A percentile compares a stretch with the other conserved stretches of the same genome.
Evolutionary conservation across 2,329 filamentous ascomycete genomes (phyloP).

Genomic region (Stemphylium lycopersici): DNA sequence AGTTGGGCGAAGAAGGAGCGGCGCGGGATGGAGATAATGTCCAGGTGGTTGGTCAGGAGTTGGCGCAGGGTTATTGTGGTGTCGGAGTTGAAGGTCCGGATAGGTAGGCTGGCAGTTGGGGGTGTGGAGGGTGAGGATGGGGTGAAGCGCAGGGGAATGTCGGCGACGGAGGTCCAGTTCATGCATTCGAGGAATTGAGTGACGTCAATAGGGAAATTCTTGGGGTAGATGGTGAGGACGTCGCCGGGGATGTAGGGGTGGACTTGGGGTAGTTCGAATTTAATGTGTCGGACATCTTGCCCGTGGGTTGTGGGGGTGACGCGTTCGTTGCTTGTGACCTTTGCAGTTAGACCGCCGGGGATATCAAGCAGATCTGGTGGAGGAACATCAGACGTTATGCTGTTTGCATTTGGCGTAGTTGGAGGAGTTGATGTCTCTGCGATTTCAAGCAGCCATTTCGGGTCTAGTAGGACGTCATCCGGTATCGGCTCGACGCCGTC

Average conservation of each 20-base stretch:
- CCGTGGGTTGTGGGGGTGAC: slow-evolving; percentile 80
- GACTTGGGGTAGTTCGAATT: slow-evolving; percentile 57
- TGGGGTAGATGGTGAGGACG: slow-evolving; percentile 80
- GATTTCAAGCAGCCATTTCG: slow-evolving; percentile 69
- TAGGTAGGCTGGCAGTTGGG: slow-evolving; percentile 48
- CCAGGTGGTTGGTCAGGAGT: slow-evolving; percentile 81
- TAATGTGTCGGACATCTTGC: slow-evolving; percentile 91
- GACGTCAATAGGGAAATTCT: slow-evolving; percentile 85
- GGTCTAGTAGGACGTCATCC: slow-evolving; percentile 73
- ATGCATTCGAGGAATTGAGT: slow-evolving; percentile 77
- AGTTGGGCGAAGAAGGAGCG: slow-evolving; percentile 84
- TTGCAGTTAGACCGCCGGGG: slow-evolving; percentile 62
- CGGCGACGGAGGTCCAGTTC: slow-evolving; percentile 76
- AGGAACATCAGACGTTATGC: slow-evolving; percentile 28
- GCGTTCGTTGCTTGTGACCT: slow-evolving; percentile 69
- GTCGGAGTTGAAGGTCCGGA: slow-evolving; percentile 48
- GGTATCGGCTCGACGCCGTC: slow-evolving; percentile 72
- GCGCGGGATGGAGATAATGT: slow-evolving; percentile 87
- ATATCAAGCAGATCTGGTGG: slow-evolving; percentile 62
- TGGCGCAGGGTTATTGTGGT: slow-evolving; percentile 69
- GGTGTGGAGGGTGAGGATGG: slow-evolving; percentile 36
- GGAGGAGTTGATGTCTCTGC: slow-evolving; percentile 17
- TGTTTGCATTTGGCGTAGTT: slow-evolving; percentile 7
- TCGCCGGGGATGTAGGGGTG: slow-evolving; percentile 73
- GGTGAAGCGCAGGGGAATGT: slow-evolving; percentile 66